Percentiles rank a stretch among this genome's conserved stretches.
Conservation (phyloP, 192 early-diverging fungal genomes). For the Tieghemiomyces parasiticus region DNA sequence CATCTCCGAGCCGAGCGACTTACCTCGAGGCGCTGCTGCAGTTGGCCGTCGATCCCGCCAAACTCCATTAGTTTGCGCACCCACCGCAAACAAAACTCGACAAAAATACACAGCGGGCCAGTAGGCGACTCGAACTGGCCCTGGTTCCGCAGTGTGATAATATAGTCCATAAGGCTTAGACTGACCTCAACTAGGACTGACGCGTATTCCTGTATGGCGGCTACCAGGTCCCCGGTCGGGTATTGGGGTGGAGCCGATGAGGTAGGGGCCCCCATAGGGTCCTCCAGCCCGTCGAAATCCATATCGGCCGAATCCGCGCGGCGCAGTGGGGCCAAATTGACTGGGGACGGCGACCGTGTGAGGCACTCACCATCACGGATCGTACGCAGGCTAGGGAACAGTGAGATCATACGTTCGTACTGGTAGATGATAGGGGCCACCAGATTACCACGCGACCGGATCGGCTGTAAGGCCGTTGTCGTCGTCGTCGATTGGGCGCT, state of each 20-base stretch:
- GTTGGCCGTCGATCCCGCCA: background rate
- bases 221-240: background rate
- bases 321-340: too few relatives aligned
- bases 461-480: too few relatives aligned
- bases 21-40: background rate
- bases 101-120: conserved; percentile 3
- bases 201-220: background rate
- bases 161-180: background rate
- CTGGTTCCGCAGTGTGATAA: background rate
- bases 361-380: conserved; percentile 1
- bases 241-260: background rate
- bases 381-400: background rate
- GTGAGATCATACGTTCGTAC: background rate
- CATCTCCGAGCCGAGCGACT: background rate
- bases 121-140: conserved; percentile 1
- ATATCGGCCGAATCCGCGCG: too few relatives aligned
- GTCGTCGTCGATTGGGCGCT: background rate
- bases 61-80: conserved; percentile 1
- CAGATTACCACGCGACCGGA: background rate
- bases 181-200: background rate
- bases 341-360: too few relatives aligned
- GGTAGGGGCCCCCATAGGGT: too few relatives aligned
- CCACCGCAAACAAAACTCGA: conserved; percentile 11
- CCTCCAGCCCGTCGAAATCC: too few relatives aligned
- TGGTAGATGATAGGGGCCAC: conserved; percentile 1